phyloP scores from a whole-genome alignment of 495 filamentous ascomycete genomes.

The Neurospora terricola region DNA sequence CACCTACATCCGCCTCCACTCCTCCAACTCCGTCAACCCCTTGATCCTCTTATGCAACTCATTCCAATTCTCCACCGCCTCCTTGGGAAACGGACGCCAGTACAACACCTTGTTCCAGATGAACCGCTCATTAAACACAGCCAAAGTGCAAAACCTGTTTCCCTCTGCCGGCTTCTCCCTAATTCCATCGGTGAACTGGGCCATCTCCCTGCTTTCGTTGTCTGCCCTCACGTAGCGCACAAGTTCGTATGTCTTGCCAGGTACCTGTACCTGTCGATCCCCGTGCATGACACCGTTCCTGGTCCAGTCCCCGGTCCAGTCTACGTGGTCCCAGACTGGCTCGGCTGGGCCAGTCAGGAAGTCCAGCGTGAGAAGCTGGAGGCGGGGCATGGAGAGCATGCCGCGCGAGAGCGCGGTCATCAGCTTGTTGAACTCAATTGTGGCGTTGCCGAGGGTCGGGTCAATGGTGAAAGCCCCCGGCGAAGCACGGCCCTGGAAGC shows the following conservation, averaged over 20 bases:
- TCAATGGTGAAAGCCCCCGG: neutral
- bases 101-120: neutral
- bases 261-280: too few relatives aligned
- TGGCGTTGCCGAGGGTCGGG: neutral
- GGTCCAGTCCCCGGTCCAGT: neutral
- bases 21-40: neutral
- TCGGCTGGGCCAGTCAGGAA: neutral
- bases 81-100: neutral
- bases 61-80: neutral
- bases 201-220: neutral
- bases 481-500: too few relatives aligned
- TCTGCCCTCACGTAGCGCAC: neutral
- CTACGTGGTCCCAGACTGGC: neutral
- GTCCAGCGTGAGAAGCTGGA: neutral
- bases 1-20: neutral
- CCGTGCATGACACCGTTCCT: too few relatives aligned
- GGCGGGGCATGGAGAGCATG: neutral
- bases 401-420: neutral
- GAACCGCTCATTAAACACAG: neutral
- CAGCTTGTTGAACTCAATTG: neutral
- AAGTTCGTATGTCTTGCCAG: neutral
- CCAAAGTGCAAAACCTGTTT: neutral
- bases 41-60: neutral
- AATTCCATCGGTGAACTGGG: neutral
- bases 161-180: neutral